These are phyloP conservation scores for Patellifolia procumbens DNA, from an alignment of 179 eudicot genomes.

Conservation along the genomic window DNA sequence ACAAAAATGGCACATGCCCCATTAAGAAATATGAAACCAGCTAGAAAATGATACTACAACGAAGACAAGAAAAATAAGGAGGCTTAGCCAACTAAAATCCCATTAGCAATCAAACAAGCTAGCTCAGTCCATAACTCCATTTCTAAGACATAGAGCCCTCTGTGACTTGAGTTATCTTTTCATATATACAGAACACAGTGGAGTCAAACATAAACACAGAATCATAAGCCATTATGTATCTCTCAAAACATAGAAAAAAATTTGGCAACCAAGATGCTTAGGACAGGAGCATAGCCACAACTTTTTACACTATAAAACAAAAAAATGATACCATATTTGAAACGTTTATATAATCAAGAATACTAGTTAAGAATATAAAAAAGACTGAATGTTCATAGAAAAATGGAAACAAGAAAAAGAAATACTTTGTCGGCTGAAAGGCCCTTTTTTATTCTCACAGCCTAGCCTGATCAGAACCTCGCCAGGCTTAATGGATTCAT, in stretches of 20 bases:
- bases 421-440: too few relatives aligned
- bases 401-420: too few relatives aligned
- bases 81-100: not conserved
- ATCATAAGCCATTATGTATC: not conserved
- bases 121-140: not conserved
- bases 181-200: not conserved
- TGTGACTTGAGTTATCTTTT: not conserved
- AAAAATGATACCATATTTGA: too few relatives aligned
- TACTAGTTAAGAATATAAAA: too few relatives aligned
- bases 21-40: slow-evolving; percentile 1
- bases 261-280: not conserved
- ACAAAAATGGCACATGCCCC: slow-evolving; percentile 15
- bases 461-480: too few relatives aligned
- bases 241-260: not conserved
- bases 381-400: too few relatives aligned
- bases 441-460: too few relatives aligned
- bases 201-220: not conserved
- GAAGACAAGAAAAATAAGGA: not conserved
- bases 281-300: too few relatives aligned
- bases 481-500: too few relatives aligned
- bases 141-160: not conserved
- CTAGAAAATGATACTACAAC: not conserved
- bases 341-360: too few relatives aligned
- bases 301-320: too few relatives aligned
- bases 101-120: not conserved